phyloP scores from a whole-genome alignment of 257 asterid species.

The Penstemon davidsonii region DNA sequence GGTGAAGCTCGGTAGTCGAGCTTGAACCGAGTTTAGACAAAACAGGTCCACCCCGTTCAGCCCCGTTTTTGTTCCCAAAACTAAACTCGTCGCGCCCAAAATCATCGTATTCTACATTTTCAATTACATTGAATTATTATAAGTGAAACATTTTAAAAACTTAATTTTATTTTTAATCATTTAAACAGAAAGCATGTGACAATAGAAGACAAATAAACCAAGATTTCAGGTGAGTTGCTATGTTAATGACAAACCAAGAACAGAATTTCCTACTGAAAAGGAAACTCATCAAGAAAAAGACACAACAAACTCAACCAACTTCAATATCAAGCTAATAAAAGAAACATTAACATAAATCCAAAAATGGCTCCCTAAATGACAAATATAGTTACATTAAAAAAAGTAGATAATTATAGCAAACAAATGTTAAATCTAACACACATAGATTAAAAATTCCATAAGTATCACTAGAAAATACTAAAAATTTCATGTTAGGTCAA shows the following conservation, averaged over 20 bases:
- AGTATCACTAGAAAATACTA: too few relatives aligned
- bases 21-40: conserved; percentile 85
- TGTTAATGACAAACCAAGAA: conserved; percentile 28
- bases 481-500: too few relatives aligned
- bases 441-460: not conserved
- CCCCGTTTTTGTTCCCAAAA: conserved; percentile 47
- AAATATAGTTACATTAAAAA: conserved; percentile 37
- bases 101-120: conserved; percentile 69
- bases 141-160: not conserved
- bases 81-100: conserved; percentile 68
- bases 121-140: not conserved
- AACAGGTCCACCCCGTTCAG: conserved; percentile 53
- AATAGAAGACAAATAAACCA: conserved; percentile 50
- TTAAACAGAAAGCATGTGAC: conserved; percentile 32
- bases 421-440: not conserved
- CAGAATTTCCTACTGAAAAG: conserved; percentile 34
- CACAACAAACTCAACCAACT: conserved; percentile 32
- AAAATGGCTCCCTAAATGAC: conserved; percentile 31
- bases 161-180: not conserved
- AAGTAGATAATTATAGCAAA: conserved; percentile 29
- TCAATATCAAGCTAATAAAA: conserved; percentile 27
- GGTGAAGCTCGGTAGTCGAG: conserved; percentile 85
- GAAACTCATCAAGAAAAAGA: conserved; percentile 29
- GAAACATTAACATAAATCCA: conserved; percentile 20
- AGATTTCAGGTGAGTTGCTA: conserved; percentile 38